Evolutionary conservation across 495 filamentous ascomycete genomes (phyloP).

Genomic region (Neurospora africana): DNA sequence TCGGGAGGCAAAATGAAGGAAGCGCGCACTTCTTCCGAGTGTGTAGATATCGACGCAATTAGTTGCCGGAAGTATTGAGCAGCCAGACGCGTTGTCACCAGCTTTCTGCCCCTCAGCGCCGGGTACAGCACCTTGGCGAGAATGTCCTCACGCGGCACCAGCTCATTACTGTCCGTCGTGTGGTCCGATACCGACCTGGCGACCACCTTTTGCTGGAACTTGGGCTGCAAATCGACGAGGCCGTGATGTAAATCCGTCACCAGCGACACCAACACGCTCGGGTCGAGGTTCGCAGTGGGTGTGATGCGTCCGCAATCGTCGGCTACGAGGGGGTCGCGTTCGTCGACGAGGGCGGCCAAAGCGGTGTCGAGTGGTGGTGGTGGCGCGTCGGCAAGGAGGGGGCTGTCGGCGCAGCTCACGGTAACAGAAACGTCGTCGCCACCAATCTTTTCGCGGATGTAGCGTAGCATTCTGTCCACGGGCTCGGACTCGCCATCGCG

Average conservation of each 20-base stretch:
- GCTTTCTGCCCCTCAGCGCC: conserved; percentile 20
- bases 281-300: conserved; percentile 28
- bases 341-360: conserved; percentile 12
- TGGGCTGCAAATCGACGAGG: conserved; percentile 15
- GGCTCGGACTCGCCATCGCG: conserved; percentile 16
- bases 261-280: conserved; percentile 28
- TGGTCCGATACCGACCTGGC: conserved; percentile 23
- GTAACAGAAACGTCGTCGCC: conserved; percentile 14
- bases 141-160: conserved; percentile 21
- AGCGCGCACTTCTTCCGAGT: conserved; percentile 28
- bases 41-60: conserved; percentile 26
- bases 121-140: conserved; percentile 27
- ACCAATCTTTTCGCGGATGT: conserved; percentile 10
- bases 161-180: conserved; percentile 18
- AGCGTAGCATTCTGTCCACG: conserved; percentile 17
- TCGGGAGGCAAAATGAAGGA: conserved; percentile 18
- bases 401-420: conserved; percentile 18
- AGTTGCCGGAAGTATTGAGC: conserved; percentile 29
- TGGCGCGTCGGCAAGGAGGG: conserved; percentile 7
- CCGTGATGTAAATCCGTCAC: conserved; percentile 33
- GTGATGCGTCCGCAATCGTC: conserved; percentile 22
- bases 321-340: conserved; percentile 11
- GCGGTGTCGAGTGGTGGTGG: conserved; percentile 16
- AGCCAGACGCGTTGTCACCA: conserved; percentile 28
- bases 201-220: conserved; percentile 25